phyloP scores from a whole-genome alignment of 768 basidiomycete species.

The Leccinellum luteum region DNA sequence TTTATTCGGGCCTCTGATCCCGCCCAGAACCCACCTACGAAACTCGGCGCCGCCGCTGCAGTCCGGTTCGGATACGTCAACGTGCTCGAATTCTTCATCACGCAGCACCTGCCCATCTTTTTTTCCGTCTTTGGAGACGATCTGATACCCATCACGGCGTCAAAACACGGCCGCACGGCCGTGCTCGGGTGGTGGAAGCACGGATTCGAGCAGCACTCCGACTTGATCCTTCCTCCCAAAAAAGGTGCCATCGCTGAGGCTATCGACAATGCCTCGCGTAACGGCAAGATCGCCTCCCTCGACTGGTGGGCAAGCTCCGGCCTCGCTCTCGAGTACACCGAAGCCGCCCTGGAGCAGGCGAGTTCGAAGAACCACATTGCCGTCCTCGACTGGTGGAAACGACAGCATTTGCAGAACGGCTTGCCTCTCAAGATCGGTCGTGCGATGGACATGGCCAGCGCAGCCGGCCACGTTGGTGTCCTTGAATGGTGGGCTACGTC shows the following conservation, averaged over 20 bases:
- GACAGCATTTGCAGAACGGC: constrained; percentile 44
- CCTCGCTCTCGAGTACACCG: constrained; percentile 69
- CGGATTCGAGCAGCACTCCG: constrained; percentile 57
- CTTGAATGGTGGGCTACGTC: constrained; percentile 87
- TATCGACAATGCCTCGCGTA: constrained; percentile 75
- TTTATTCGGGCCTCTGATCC: constrained; percentile 62
- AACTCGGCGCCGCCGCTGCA: constrained; percentile 61
- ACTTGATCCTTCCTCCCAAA: constrained; percentile 55
- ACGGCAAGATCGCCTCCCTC: constrained; percentile 69
- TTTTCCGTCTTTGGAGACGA: constrained; percentile 60
- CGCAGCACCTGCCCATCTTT: constrained; percentile 63
- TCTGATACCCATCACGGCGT: constrained; percentile 76
- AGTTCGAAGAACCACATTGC: constrained; percentile 74
- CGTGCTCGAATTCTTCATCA: constrained; percentile 72
- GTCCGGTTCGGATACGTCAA: constrained; percentile 75
- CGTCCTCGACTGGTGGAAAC: constrained; percentile 83
- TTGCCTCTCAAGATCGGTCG: constrained; percentile 78
- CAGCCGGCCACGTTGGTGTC: constrained; percentile 68
- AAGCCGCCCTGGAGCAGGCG: constrained; percentile 75
- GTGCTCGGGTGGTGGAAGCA: constrained; percentile 85
- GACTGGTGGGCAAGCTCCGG: constrained; percentile 81
- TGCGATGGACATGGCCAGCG: constrained; percentile 83
- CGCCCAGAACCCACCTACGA: constrained; percentile 57
- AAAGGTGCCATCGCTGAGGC: constrained; percentile 60
- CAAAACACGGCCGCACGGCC: constrained; percentile 64